These are phyloP conservation scores for Carnegiea gigantea DNA, from an alignment of 179 eudicot species.

Conservation along the genomic window DNA sequence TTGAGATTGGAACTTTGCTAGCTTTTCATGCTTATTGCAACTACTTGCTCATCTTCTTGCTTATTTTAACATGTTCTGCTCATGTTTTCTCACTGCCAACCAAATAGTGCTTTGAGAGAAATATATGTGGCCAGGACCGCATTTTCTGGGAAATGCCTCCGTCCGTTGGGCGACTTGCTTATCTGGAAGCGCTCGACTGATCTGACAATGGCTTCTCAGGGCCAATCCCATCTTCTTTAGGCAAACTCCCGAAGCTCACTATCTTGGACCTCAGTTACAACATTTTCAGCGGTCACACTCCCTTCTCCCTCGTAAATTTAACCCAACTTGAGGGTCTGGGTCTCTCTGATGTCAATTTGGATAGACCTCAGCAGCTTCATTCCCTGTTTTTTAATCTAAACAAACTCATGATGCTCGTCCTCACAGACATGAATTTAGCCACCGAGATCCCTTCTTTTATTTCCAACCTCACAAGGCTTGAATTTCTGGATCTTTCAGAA, in stretches of 20 bases:
- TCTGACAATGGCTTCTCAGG: constrained; percentile 23
- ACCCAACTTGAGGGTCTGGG: background rate
- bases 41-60: too few relatives aligned
- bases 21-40: too few relatives aligned
- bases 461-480: constrained; percentile 23
- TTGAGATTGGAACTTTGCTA: too few relatives aligned
- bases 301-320: background rate
- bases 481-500: background rate
- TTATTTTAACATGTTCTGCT: too few relatives aligned
- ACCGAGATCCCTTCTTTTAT: constrained; percentile 24
- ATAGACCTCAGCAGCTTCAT: too few relatives aligned
- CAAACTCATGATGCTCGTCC: background rate
- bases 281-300: constrained; percentile 16
- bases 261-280: constrained; percentile 2
- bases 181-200: background rate
- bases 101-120: background rate
- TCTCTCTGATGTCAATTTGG: too few relatives aligned
- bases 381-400: too few relatives aligned
- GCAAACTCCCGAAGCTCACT: constrained; percentile 20
- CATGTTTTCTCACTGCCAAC: background rate
- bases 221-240: constrained; percentile 27
- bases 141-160: background rate
- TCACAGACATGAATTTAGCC: constrained; percentile 7
- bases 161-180: background rate
- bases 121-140: background rate